A percentile compares a stretch with the other conserved stretches of the same genome.
phyloP scores from a whole-genome alignment of 805 yeast genomes.

The Yamadazyma endophytica region DNA sequence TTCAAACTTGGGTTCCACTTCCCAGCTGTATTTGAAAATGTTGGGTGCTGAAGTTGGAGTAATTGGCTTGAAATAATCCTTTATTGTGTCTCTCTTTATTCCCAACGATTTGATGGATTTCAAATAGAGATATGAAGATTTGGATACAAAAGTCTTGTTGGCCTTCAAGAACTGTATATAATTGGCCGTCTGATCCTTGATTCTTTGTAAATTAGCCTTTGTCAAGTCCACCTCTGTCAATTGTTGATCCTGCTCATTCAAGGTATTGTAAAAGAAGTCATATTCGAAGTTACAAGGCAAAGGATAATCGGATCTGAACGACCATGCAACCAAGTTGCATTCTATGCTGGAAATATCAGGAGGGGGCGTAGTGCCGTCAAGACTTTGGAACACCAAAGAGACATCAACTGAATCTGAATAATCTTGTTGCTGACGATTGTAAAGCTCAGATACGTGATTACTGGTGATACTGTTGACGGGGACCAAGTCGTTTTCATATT shows the following conservation, averaged over 20 bases:
- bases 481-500: slow-evolving; percentile 8
- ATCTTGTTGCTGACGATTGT: slow-evolving; percentile 23
- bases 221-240: slow-evolving; percentile 13
- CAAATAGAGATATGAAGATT: slow-evolving; percentile 29
- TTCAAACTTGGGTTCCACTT: slow-evolving; percentile 14
- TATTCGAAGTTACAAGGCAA: slow-evolving; percentile 35
- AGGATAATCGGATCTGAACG: slow-evolving; percentile 38
- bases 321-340: slow-evolving; percentile 35
- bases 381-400: slow-evolving; percentile 23
- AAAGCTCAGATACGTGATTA: slow-evolving; percentile 25
- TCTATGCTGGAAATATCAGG: slow-evolving; percentile 33
- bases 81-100: slow-evolving; percentile 36
- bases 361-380: slow-evolving; percentile 20
- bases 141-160: slow-evolving; percentile 28
- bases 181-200: slow-evolving; percentile 30
- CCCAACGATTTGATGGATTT: slow-evolving; percentile 35
- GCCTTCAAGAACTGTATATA: slow-evolving; percentile 33
- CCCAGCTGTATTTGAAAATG: slow-evolving; percentile 25
- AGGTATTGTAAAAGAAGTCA: slow-evolving; percentile 36
- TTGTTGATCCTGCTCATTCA: slow-evolving; percentile 1
- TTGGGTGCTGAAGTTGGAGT: slow-evolving; percentile 21
- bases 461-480: slow-evolving; percentile 16
- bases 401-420: slow-evolving; percentile 20
- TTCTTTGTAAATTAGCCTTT: slow-evolving; percentile 27
- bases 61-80: slow-evolving; percentile 29